These are phyloP conservation scores for Ceratocystis smalleyi DNA, from an alignment of 2,329 filamentous ascomycete genomes.

Conservation along the genomic window DNA sequence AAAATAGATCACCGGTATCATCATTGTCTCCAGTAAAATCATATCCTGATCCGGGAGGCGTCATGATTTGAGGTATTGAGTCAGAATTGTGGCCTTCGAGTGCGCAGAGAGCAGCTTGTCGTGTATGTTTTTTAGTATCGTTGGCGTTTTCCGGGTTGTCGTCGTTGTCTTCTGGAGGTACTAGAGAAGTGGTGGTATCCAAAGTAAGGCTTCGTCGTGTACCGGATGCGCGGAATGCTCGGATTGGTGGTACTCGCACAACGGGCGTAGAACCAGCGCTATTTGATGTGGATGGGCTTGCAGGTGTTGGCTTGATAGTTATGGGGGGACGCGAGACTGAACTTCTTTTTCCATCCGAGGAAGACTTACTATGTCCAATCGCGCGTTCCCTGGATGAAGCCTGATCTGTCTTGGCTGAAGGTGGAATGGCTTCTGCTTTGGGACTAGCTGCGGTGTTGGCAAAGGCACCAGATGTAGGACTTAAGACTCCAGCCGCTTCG, in stretches of 20 bases:
- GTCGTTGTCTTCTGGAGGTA: constrained; percentile 31
- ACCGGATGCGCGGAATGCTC: constrained; percentile 40
- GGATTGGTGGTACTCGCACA: constrained; percentile 37
- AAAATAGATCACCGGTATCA: constrained; percentile 43
- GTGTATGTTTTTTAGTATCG: constrained; percentile 22
- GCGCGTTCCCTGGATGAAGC: constrained; percentile 7
- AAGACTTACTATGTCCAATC: constrained; percentile 14
- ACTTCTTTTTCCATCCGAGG: constrained; percentile 34
- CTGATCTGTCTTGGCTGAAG: constrained; percentile 17
- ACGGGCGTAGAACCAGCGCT: constrained; percentile 19
- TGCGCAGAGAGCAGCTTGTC: constrained; percentile 36
- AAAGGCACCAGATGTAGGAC: not conserved
- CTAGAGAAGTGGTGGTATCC: constrained; percentile 36
- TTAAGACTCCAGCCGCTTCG: not conserved
- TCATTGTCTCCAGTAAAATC: constrained; percentile 27
- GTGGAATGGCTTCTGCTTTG: constrained; percentile 21
- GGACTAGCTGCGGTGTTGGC: not conserved
- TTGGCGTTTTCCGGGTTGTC: constrained; percentile 27
- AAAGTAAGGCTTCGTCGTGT: constrained; percentile 39
- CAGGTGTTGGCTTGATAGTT: constrained; percentile 16
- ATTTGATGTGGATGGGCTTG: constrained; percentile 20
- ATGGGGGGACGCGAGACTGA: constrained; percentile 25
- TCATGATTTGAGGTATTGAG: constrained; percentile 17
- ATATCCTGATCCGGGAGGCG: constrained; percentile 15
- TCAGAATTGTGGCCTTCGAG: constrained; percentile 33